These are phyloP conservation scores for Rasamsonia emersonii DNA, from an alignment of 2,329 filamentous ascomycete species.

Conservation along the genomic window DNA sequence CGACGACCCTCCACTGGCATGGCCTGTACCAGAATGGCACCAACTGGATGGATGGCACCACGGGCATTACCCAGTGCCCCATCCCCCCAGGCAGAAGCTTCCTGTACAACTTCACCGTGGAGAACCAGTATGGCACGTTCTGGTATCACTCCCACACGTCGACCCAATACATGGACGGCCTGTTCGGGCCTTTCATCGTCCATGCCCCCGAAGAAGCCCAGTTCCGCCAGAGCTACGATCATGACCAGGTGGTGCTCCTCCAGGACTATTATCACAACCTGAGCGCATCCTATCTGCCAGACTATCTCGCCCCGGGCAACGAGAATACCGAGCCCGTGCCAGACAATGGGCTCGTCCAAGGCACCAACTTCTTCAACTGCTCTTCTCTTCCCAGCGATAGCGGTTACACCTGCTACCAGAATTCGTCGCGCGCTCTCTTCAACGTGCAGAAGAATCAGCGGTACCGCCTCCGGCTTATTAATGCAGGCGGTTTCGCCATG, in stretches of 20 bases:
- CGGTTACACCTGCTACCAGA: conserved; percentile 6
- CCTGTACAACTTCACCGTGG: conserved; percentile 29
- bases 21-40: conserved; percentile 25
- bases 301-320: conserved; percentile 17
- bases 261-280: conserved; percentile 16
- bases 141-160: conserved; percentile 30
- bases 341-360: conserved; percentile 7
- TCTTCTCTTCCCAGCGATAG: conserved; percentile 1
- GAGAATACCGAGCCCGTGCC: conserved; percentile 9
- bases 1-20: conserved; percentile 37
- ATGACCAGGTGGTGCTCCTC: conserved; percentile 14
- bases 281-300: conserved; percentile 10
- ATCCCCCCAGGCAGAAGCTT: conserved; percentile 33
- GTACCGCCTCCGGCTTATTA: conserved; percentile 8
- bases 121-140: conserved; percentile 26
- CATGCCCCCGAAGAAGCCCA: conserved; percentile 5
- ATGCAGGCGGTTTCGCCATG: conserved; percentile 13
- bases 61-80: conserved; percentile 32
- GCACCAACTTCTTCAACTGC: conserved; percentile 12
- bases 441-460: conserved; percentile 8
- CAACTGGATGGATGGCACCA: conserved; percentile 34
- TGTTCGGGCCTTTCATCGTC: conserved; percentile 1
- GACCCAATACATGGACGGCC: conserved; percentile 2
- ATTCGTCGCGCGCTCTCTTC: conserved; percentile 10
- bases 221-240: conserved; percentile 8